A percentile compares a stretch with the other conserved stretches of the same genome.
Conservation (phyloP, 495 filamentous ascomycete species). For the Cryomyces minteri region DNA sequence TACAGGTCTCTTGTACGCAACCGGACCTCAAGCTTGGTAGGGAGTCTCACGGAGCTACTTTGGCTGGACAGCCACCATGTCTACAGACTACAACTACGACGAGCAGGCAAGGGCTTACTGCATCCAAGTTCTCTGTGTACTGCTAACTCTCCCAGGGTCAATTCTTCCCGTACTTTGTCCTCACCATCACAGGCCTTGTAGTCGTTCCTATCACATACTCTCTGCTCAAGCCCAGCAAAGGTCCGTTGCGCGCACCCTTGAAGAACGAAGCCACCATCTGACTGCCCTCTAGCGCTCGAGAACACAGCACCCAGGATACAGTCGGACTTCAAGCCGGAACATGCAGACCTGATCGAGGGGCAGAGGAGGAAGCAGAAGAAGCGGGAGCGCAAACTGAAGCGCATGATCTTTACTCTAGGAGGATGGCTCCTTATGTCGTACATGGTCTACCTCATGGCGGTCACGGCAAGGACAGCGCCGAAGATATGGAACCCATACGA, state of each 20-base stretch:
- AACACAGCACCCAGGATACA: constrained; percentile 48
- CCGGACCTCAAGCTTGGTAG: too few species aligned
- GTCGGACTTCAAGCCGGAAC: constrained; percentile 61
- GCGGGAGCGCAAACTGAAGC: constrained; percentile 78
- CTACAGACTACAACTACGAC: constrained; percentile 96
- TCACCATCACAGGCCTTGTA: constrained; percentile 73
- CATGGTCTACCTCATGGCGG: constrained; percentile 81
- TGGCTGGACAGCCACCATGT: constrained; percentile 40
- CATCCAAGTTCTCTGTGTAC: background rate
- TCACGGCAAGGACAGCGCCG: constrained; percentile 48
- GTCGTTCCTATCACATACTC: constrained; percentile 84
- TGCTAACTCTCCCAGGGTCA: constrained; percentile 44
- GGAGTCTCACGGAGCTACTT: too few species aligned
- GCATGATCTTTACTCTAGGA: constrained; percentile 49
- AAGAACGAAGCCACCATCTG: constrained; percentile 3
- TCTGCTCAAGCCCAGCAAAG: constrained; percentile 60
- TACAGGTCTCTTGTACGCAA: too few species aligned
- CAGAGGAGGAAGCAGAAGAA: constrained; percentile 79
- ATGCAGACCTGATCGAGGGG: constrained; percentile 66
- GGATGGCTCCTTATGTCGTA: constrained; percentile 78
- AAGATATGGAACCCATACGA: constrained; percentile 96
- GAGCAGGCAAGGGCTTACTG: constrained; percentile 40
- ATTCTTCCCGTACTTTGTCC: constrained; percentile 98
- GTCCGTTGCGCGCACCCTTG: constrained; percentile 21
- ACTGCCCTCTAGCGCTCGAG: constrained; percentile 46